Evolutionary conservation across 192 early-diverging fungal genomes (phyloP).

Genomic region (Phlyctochytrium planicorne): DNA sequence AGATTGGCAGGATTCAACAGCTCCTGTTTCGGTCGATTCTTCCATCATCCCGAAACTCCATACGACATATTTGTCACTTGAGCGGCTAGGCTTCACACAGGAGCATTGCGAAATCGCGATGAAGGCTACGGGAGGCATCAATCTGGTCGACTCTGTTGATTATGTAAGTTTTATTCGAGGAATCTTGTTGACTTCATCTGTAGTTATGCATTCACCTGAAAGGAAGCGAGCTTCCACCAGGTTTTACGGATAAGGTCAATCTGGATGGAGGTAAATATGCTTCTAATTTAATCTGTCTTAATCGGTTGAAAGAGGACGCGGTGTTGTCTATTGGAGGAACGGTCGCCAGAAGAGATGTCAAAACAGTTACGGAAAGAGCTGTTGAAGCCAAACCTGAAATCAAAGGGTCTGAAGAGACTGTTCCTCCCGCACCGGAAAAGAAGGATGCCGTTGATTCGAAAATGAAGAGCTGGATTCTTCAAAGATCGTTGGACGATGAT

Average conservation of each 20-base stretch:
- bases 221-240: constrained; percentile 5
- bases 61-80: neutral
- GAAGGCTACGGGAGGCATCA: neutral
- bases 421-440: neutral
- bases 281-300: neutral
- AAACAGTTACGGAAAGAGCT: neutral
- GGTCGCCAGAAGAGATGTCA: neutral
- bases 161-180: neutral
- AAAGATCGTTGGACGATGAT: neutral
- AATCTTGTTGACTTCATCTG: neutral
- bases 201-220: constrained; percentile 21
- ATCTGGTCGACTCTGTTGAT: neutral
- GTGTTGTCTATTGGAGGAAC: neutral
- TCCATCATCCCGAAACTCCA: neutral
- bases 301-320: neutral
- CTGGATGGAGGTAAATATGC: neutral
- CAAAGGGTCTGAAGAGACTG: neutral
- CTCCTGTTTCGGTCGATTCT: neutral
- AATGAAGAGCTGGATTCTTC: neutral
- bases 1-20: neutral
- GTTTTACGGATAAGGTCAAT: constrained; percentile 20
- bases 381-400: neutral
- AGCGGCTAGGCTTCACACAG: neutral
- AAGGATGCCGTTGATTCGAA: neutral
- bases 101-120: neutral